Conservation (phyloP, 108 stramenopile species). For the Nitzschia palea region DNA sequence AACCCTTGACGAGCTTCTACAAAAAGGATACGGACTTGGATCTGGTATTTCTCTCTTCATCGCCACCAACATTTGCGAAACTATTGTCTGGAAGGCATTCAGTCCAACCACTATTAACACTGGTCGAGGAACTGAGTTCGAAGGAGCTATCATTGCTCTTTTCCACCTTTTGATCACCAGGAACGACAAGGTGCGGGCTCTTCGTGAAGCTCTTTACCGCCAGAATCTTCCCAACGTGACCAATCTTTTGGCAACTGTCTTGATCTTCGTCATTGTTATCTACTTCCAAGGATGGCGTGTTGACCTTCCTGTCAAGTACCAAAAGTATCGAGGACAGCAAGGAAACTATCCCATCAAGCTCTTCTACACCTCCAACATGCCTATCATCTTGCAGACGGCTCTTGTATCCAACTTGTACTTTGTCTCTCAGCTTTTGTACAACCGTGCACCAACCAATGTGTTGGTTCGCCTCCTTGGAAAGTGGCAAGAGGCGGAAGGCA, state of each 20-base stretch:
- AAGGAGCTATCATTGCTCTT: conserved; percentile 98
- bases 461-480: conserved; percentile 97
- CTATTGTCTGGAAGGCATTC: conserved; percentile 99
- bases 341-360: conserved; percentile 97
- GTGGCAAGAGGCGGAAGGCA: conserved; percentile 96
- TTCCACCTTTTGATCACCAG: conserved; percentile 97
- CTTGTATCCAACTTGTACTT: conserved; percentile 99
- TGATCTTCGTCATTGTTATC: conserved; percentile 97
- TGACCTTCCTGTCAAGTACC: conserved; percentile 97
- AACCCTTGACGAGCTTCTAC: conserved; percentile 98
- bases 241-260: conserved; percentile 94
- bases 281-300: conserved; percentile 99
- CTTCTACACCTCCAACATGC: conserved; percentile 99
- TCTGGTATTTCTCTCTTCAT: conserved; percentile 98
- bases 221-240: conserved; percentile 98
- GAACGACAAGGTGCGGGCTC: conserved; percentile 92
- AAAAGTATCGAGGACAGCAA: conserved; percentile 96
- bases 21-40: conserved; percentile 99
- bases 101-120: conserved; percentile 99
- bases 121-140: conserved; percentile 98
- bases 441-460: conserved; percentile 94
- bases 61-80: conserved; percentile 99
- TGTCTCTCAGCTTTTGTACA: conserved; percentile 97
- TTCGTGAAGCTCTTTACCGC: conserved; percentile 95
- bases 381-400: conserved; percentile 98